phyloP scores from a whole-genome alignment of 805 yeast species.

The Yarrowia deformans region DNA sequence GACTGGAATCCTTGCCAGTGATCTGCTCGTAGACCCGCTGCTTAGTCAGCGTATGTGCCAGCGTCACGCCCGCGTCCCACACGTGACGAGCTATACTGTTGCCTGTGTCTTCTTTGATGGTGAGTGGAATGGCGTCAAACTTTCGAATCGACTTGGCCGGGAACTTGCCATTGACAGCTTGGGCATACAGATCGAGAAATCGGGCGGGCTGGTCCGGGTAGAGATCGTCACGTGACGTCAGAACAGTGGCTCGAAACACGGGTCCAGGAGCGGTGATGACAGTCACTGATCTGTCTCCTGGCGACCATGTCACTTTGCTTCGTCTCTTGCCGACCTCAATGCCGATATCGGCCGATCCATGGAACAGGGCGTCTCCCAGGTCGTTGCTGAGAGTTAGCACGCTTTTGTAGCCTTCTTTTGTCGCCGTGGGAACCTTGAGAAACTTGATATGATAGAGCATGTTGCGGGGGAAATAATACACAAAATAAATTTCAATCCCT shows the following conservation, averaged over 20 bases:
- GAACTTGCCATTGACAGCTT: background rate
- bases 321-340: slow-evolving; percentile 1
- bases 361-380: slow-evolving; percentile 54
- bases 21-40: background rate
- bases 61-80: slow-evolving; percentile 54
- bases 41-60: slow-evolving; percentile 40
- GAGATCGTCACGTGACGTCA: slow-evolving; percentile 2
- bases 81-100: slow-evolving; percentile 55
- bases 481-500: background rate
- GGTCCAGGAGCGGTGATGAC: background rate
- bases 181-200: slow-evolving; percentile 8
- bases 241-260: background rate
- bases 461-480: background rate
- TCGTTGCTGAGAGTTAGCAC: slow-evolving; percentile 52
- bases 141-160: slow-evolving; percentile 16
- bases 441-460: slow-evolving; percentile 52
- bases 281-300: slow-evolving; percentile 9
- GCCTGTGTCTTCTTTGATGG: slow-evolving; percentile 52
- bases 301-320: slow-evolving; percentile 4
- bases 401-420: slow-evolving; percentile 31
- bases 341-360: slow-evolving; percentile 47
- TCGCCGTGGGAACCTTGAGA: slow-evolving; percentile 48
- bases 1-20: slow-evolving; percentile 3
- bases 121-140: slow-evolving; percentile 27
- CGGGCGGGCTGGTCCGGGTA: slow-evolving; percentile 1